phyloP scores from a whole-genome alignment of 2,329 filamentous ascomycete species.

The Colletotrichum echinochloae region DNA sequence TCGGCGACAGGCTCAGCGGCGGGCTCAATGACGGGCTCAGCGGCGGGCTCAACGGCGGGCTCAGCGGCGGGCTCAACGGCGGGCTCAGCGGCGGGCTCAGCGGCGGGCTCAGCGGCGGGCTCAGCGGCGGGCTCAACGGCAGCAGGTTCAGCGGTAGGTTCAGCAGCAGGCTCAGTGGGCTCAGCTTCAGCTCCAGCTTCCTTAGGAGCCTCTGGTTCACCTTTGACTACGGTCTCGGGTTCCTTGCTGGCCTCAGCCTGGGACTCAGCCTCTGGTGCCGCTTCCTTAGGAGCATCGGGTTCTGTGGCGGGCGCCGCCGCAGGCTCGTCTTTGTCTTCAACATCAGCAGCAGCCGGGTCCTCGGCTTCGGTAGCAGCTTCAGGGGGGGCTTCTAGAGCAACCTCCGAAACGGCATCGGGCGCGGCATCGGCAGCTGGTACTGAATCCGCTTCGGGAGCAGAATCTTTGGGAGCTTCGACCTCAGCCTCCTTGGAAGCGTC shows the following conservation, averaged over 20 bases:
- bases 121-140: neutral
- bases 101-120: neutral
- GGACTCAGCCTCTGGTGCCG: neutral
- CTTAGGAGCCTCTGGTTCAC: neutral
- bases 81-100: neutral
- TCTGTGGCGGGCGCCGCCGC: neutral
- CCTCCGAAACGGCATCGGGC: neutral
- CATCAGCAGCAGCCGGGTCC: neutral
- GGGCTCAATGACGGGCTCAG: neutral
- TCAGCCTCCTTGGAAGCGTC: neutral
- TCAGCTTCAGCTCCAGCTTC: slow-evolving; percentile 1
- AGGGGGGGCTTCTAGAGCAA: neutral
- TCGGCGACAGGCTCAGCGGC: neutral
- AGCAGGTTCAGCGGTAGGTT: neutral
- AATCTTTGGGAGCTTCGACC: neutral
- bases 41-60: neutral
- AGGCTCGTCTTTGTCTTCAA: neutral
- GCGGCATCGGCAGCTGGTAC: neutral
- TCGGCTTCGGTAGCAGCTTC: neutral
- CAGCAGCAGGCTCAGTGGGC: neutral
- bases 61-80: neutral
- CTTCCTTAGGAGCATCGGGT: neutral
- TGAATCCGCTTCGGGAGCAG: neutral
- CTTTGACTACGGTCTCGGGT: slow-evolving; percentile 1
- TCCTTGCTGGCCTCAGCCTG: neutral